Evolutionary conservation across 805 yeast genomes (phyloP), one percentile per base, ranked within the genome.

Genomic region (Komagataella ulmi): DNA sequence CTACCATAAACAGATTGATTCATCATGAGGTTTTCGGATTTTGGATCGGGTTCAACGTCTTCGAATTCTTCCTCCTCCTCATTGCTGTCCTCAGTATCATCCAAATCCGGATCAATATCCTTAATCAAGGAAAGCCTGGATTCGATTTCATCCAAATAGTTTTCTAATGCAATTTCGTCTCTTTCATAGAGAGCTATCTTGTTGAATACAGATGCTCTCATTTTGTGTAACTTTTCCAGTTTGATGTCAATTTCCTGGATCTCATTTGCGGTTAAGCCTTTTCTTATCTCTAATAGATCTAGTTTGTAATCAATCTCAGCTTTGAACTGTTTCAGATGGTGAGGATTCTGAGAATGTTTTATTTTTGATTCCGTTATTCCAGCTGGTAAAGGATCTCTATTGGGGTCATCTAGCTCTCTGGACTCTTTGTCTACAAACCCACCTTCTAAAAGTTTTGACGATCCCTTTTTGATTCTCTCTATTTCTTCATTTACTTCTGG

Each of bases 251-350:
- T 69, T 51, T 81, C 90, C 50, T 70, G 65, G 36, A 85, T 79
- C 59, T 85, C 90, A 57, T 71, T 71, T 1, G 85, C 73, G 0
- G 87, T 80, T 45, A 83, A 62, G 18, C 81, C 80, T 61, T 85
- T 83, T 50, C 85, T 75, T 23, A 85, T 73, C 55, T 80, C 83
- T 53, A 81, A 62, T 17, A 77, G 63, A 53, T 80, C 83, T 56
- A 83, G 64, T 50, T 69, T 72, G 53, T 73, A 71, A 44, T 66
- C 67, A 12, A 81, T 66, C 7, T 64, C 64, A 8, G 67, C 63
- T 53, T 71, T 70, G 52, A 67, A 73, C 3, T 59, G 59, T 12
- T 57, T 57, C 50, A 79, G 58, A 50, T 67, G 70, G 10, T 62
- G 63, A 1, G 70, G 57, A 7, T 76, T 75, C 53, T 72, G 76